Evolutionary conservation across 495 filamentous ascomycete species (phyloP).

Genomic region (Penicillium soppii): DNA sequence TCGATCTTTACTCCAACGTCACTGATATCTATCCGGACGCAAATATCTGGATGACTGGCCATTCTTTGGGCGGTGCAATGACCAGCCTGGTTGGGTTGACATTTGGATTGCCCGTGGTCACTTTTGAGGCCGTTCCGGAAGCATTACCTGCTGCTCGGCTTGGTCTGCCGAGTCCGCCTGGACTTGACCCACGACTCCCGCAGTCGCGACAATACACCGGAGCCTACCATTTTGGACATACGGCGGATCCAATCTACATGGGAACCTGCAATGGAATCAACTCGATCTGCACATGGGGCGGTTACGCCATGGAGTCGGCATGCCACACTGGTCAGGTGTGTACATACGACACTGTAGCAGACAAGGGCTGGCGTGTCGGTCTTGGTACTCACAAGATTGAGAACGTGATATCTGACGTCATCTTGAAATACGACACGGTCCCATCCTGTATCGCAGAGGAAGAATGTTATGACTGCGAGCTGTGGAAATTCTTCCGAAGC

Average conservation of each 20-base stretch:
- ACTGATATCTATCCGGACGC: conserved; percentile 83
- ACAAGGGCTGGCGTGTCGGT: conserved; percentile 86
- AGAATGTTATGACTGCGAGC: conserved; percentile 86
- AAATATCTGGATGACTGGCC: conserved; percentile 83
- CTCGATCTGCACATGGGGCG: conserved; percentile 84
- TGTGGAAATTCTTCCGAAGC: conserved; percentile 92
- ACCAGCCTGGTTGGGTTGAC: conserved; percentile 84
- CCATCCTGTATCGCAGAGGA: conserved; percentile 69
- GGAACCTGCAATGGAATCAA: conserved; percentile 89
- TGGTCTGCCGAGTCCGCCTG: conserved; percentile 84
- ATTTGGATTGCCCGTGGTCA: conserved; percentile 81
- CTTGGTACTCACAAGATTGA: conserved; percentile 84
- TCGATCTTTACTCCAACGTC: conserved; percentile 88
- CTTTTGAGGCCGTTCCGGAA: conserved; percentile 89
- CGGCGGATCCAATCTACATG: conserved; percentile 92
- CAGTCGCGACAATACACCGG: conserved; percentile 72
- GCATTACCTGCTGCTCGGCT: conserved; percentile 82
- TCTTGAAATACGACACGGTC: conserved; percentile 75
- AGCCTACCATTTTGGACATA: conserved; percentile 92
- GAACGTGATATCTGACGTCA: conserved; percentile 79
- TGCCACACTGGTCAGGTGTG: conserved; percentile 90
- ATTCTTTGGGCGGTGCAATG: conserved; percentile 88
- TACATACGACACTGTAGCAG: conserved; percentile 84
- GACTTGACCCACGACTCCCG: conserved; percentile 63
- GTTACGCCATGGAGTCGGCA: conserved; percentile 88